A percentile compares a stretch with the other conserved stretches of the same genome.
These are phyloP conservation scores for Trametes versicolor DNA, from an alignment of 1,284 basidiomycete genomes.

Conservation along the genomic window DNA sequence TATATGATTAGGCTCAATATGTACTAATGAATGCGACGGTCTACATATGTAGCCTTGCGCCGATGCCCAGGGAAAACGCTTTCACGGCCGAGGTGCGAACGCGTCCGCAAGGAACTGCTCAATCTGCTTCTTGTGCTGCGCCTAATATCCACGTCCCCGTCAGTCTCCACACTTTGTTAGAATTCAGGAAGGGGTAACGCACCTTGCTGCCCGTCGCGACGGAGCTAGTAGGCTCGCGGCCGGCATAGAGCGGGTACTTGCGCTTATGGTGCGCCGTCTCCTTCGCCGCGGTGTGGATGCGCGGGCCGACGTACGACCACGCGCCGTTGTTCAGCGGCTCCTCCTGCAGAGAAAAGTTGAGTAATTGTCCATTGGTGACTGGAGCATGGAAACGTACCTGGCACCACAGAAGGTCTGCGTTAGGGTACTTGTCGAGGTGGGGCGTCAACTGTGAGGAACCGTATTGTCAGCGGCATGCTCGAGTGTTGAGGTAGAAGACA, in stretches of 20 bases:
- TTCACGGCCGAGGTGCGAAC: constrained; percentile 46
- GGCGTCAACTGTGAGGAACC: constrained; percentile 60
- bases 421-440: constrained; percentile 94
- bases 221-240: constrained; percentile 88
- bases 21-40: too few species aligned
- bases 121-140: constrained; percentile 89
- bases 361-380: neutral
- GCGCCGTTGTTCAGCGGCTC: constrained; percentile 95
- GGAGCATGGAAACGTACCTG: constrained; percentile 51
- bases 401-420: constrained; percentile 91
- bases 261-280: constrained; percentile 91
- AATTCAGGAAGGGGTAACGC: neutral
- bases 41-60: too few species aligned
- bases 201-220: constrained; percentile 92
- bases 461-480: constrained; percentile 18
- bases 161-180: neutral
- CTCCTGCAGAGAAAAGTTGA: constrained; percentile 61
- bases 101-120: constrained; percentile 74
- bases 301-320: constrained; percentile 93
- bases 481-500: constrained; percentile 3
- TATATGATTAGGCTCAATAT: too few species aligned
- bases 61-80: neutral
- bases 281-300: constrained; percentile 84
- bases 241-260: constrained; percentile 89
- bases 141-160: constrained; percentile 31